Conservation (phyloP, 140 eudicot genomes). For the Ambrosia hybrid region DNA sequence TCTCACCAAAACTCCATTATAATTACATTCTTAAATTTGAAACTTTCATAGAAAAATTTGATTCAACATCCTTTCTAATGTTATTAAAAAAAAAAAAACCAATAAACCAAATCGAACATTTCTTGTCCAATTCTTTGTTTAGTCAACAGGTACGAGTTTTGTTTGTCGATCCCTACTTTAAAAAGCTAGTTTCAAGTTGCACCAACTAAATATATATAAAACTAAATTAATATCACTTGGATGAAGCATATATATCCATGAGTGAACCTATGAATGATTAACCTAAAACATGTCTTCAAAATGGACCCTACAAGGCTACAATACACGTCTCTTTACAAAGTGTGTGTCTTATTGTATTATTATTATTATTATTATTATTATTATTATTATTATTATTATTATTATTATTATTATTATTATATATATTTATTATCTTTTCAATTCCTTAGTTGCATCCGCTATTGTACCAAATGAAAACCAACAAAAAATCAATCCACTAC, state of each 20-base stretch:
- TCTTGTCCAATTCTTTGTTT: too few species aligned
- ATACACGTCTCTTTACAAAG: conserved; percentile 18
- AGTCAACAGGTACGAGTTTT: too few species aligned
- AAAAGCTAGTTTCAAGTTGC: too few species aligned
- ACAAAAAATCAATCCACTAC: conserved; percentile 40
- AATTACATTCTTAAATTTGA: neutral
- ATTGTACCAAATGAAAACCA: conserved; percentile 32
- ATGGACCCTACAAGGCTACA: conserved; percentile 31
- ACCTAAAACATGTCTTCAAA: neutral
- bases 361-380: neutral
- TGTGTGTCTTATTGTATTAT: conserved; percentile 28
- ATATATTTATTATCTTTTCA: conserved; percentile 1
- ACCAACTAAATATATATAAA: too few species aligned
- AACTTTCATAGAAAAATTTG: neutral
- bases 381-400: conserved; percentile 15
- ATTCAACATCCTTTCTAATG: neutral
- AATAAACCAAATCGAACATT: too few species aligned
- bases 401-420: conserved; percentile 16
- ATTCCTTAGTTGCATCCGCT: conserved; percentile 45
- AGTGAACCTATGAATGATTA: neutral
- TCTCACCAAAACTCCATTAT: neutral
- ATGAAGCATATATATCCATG: neutral
- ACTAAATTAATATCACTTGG: neutral
- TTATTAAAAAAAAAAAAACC: too few species aligned
- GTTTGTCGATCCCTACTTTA: too few species aligned